A percentile compares a stretch with the other conserved stretches of the same genome.
Evolutionary conservation across 2,329 filamentous ascomycete genomes (phyloP).

Genomic region (Aspergillus glaucus): DNA sequence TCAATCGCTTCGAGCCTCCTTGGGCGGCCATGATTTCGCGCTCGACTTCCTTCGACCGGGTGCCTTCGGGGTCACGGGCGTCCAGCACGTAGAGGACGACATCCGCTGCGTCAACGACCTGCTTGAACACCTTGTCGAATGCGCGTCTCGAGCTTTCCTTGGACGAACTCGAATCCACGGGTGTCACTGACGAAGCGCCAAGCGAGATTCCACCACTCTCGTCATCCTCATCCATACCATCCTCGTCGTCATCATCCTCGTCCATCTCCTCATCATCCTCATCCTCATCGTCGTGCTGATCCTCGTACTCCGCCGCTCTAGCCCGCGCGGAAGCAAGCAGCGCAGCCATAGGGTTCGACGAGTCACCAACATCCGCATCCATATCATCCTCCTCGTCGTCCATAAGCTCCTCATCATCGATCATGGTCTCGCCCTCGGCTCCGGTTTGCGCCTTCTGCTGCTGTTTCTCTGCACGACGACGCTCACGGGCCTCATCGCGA

Average conservation of each 20-base stretch:
- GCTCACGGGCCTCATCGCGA: slow-evolving; percentile 57
- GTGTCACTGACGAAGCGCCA: slow-evolving; percentile 39
- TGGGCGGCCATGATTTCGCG: slow-evolving; percentile 85
- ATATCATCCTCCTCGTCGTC: slow-evolving; percentile 53
- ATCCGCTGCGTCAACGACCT: slow-evolving; percentile 81
- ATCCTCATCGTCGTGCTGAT: slow-evolving; percentile 44
- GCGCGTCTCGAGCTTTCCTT: slow-evolving; percentile 69
- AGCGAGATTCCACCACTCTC: slow-evolving; percentile 40
- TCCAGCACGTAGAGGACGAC: slow-evolving; percentile 91
- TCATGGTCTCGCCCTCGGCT: slow-evolving; percentile 27
- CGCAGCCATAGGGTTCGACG: slow-evolving; percentile 44
- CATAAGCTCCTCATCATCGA: slow-evolving; percentile 45
- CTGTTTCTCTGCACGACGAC: slow-evolving; percentile 35
- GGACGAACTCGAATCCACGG: slow-evolving; percentile 31
- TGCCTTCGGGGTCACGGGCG: slow-evolving; percentile 84
- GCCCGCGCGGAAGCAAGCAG: slow-evolving; percentile 42
- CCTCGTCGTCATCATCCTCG: slow-evolving; percentile 48
- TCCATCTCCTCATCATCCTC: slow-evolving; percentile 47
- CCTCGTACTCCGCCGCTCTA: slow-evolving; percentile 40
- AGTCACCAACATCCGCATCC: slow-evolving; percentile 45
- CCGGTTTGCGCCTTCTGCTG: slow-evolving; percentile 33
- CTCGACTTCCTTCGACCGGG: slow-evolving; percentile 83
- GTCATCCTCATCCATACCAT: slow-evolving; percentile 50
- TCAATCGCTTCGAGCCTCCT: slow-evolving; percentile 74
- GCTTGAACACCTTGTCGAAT: slow-evolving; percentile 94